Percentiles rank a stretch among this genome's conserved stretches.
Conservation (phyloP, 331 rosid genomes). For the Pyracantha coccinea region DNA sequence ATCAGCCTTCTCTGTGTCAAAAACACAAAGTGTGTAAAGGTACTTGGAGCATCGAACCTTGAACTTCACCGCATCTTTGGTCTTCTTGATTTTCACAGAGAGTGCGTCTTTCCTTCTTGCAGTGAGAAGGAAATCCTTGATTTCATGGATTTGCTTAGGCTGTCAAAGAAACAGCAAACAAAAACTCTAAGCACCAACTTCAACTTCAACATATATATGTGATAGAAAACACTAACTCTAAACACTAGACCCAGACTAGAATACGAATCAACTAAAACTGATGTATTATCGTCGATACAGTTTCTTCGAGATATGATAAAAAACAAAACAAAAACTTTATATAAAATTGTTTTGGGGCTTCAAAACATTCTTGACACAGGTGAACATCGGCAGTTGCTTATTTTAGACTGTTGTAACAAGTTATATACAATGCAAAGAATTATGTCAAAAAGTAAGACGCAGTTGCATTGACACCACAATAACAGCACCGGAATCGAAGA, state of each 20-base stretch:
- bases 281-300: background rate
- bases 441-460: background rate
- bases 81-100: background rate
- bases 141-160: background rate
- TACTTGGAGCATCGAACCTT: background rate
- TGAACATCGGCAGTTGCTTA: background rate
- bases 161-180: background rate
- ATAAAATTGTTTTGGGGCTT: background rate
- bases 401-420: background rate
- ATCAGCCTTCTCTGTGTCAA: constrained; percentile 54
- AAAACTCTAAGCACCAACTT: background rate
- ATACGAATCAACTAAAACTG: background rate
- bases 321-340: background rate
- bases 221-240: too few relatives aligned
- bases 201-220: too few relatives aligned
- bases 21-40: constrained; percentile 51
- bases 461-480: background rate
- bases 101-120: background rate
- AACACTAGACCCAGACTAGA: background rate
- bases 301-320: background rate
- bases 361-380: background rate
- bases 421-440: background rate
- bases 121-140: background rate
- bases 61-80: background rate
- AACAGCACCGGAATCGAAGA: background rate